Evolutionary conservation across 2,329 filamentous ascomycete species (phyloP).

Genomic region (Pseudocercospora fuligena): DNA sequence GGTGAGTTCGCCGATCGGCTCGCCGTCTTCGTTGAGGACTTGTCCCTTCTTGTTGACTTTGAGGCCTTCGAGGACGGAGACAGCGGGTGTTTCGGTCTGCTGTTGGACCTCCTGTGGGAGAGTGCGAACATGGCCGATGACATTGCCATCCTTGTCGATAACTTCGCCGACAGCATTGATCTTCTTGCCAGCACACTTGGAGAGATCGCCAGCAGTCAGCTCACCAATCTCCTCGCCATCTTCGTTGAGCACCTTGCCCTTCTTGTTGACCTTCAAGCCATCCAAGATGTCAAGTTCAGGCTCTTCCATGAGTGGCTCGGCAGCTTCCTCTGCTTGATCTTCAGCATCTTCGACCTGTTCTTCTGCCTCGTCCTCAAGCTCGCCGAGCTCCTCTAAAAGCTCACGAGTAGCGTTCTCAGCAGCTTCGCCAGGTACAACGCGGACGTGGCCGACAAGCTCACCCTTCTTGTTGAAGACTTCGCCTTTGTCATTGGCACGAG

Average conservation of each 20-base stretch:
- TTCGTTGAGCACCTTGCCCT: constrained; percentile 58
- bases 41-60: constrained; percentile 65
- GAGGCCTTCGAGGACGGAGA: constrained; percentile 56
- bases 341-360: constrained; percentile 22
- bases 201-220: constrained; percentile 61
- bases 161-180: constrained; percentile 68
- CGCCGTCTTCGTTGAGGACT: constrained; percentile 58
- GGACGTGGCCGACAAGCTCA: constrained; percentile 56
- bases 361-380: constrained; percentile 46
- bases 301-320: constrained; percentile 36
- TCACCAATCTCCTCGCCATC: constrained; percentile 60
- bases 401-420: constrained; percentile 56
- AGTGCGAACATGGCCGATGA: constrained; percentile 65
- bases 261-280: constrained; percentile 64
- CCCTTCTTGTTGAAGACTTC: constrained; percentile 57
- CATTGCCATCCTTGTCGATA: constrained; percentile 66
- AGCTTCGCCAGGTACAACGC: constrained; percentile 55
- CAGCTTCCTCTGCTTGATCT: constrained; percentile 20
- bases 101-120: constrained; percentile 48
- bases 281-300: constrained; percentile 53
- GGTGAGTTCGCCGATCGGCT: constrained; percentile 57
- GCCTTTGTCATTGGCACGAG: constrained; percentile 56
- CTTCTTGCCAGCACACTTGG: constrained; percentile 68
- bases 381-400: constrained; percentile 53
- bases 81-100: constrained; percentile 40